phyloP scores from a whole-genome alignment of 2,329 filamentous ascomycete genomes.

The Arthrobotrys pseudoclavata region DNA sequence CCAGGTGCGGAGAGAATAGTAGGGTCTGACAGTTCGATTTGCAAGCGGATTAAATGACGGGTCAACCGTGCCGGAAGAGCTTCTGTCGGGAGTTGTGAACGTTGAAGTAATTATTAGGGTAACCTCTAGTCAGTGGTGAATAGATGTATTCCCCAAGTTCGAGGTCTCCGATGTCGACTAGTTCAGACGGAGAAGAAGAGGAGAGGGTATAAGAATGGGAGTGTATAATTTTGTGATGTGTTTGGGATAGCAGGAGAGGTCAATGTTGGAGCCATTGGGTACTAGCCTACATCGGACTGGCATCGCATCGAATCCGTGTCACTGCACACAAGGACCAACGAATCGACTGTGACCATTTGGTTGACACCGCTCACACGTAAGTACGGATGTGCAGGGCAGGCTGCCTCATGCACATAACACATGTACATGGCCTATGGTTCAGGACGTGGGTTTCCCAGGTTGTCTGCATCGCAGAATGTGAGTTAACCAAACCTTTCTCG shows the following conservation, averaged over 20 bases:
- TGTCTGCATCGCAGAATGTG: constrained; percentile 54
- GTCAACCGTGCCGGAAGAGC: constrained; percentile 1
- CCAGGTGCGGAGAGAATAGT: neutral
- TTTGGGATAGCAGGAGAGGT: constrained; percentile 34
- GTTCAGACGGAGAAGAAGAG: constrained; percentile 31
- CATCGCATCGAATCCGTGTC: constrained; percentile 59
- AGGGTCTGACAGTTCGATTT: neutral
- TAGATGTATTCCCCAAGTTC: constrained; percentile 1
- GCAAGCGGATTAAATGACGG: neutral
- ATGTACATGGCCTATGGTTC: constrained; percentile 34
- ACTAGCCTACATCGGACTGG: constrained; percentile 55
- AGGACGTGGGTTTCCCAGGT: constrained; percentile 43
- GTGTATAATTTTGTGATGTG: constrained; percentile 49
- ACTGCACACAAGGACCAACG: constrained; percentile 44
- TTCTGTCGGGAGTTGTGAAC: neutral
- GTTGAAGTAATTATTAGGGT: neutral
- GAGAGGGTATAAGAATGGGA: constrained; percentile 37
- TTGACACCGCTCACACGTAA: constrained; percentile 54
- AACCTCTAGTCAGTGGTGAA: constrained; percentile 1
- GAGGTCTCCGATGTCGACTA: constrained; percentile 35
- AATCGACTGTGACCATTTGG: constrained; percentile 59
- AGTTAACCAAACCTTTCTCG: constrained; percentile 32
- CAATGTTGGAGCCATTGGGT: constrained; percentile 38
- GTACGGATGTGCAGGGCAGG: constrained; percentile 50
- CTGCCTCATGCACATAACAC: constrained; percentile 53